A percentile compares a stretch with the other conserved stretches of the same genome.
phyloP scores from a whole-genome alignment of 2,329 filamentous ascomycete genomes.

The Beauveria varroae region DNA sequence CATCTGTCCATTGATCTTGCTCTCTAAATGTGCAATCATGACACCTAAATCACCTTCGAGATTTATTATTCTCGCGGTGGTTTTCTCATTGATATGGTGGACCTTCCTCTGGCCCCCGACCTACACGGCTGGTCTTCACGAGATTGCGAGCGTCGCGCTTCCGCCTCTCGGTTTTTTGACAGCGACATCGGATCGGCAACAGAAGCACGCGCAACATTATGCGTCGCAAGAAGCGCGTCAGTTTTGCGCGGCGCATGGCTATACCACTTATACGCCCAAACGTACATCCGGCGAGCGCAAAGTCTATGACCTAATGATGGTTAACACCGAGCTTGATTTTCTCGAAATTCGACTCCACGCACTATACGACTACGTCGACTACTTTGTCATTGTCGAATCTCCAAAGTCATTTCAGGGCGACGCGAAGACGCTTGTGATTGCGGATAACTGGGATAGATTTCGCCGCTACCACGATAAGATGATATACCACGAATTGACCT shows the following conservation, averaged over 20 bases:
- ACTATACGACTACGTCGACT: constrained; percentile 51
- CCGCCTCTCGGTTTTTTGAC: constrained; percentile 9
- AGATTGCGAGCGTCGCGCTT: not conserved
- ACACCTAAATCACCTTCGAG: not conserved
- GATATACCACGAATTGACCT: constrained; percentile 48
- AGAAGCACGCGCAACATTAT: constrained; percentile 19
- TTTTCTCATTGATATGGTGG: constrained; percentile 1
- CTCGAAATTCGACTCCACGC: constrained; percentile 56
- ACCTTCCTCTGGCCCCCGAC: not conserved
- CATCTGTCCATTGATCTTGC: not conserved
- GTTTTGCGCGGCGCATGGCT: constrained; percentile 27
- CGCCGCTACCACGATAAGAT: constrained; percentile 50
- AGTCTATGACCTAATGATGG: constrained; percentile 48
- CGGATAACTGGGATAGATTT: constrained; percentile 45
- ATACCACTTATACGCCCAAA: constrained; percentile 21
- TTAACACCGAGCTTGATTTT: constrained; percentile 58
- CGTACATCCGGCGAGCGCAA: constrained; percentile 21
- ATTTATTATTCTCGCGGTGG: not conserved
- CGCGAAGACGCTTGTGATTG: constrained; percentile 46
- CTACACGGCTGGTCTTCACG: not conserved
- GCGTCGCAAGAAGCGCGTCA: constrained; percentile 21
- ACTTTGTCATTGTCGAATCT: constrained; percentile 57
- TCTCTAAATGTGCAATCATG: not conserved
- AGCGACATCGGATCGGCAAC: not conserved
- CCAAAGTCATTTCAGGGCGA: constrained; percentile 49